phyloP scores from a whole-genome alignment of 2,329 filamentous ascomycete species.

The Pyrenophora teres region DNA sequence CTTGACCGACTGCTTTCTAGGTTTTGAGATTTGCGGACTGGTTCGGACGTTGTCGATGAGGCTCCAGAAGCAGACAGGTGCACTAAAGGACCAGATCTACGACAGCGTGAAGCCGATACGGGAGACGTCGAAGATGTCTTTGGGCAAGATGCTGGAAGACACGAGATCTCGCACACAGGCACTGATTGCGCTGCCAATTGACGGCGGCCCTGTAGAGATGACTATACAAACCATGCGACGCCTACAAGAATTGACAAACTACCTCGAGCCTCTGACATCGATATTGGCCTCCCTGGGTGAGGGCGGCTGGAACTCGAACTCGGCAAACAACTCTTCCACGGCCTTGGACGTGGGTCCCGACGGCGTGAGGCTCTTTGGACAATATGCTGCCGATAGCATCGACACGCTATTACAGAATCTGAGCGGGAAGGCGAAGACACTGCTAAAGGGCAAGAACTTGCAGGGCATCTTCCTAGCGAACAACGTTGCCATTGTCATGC shows the following conservation, averaged over 20 bases:
- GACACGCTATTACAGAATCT: conserved; percentile 77
- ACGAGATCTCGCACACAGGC: conserved; percentile 70
- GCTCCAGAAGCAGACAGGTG: conserved; percentile 80
- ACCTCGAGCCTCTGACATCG: conserved; percentile 81
- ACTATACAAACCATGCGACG: conserved; percentile 85
- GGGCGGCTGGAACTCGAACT: conserved; percentile 73
- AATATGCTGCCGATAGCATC: conserved; percentile 89
- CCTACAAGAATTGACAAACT: conserved; percentile 83
- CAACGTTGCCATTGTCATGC: conserved; percentile 80
- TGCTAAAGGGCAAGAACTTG: conserved; percentile 75
- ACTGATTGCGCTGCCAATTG: conserved; percentile 71
- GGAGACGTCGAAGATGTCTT: conserved; percentile 86
- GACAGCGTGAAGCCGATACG: conserved; percentile 87
- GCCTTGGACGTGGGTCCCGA: conserved; percentile 86
- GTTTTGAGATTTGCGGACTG: conserved; percentile 93
- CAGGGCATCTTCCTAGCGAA: conserved; percentile 92
- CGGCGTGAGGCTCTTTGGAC: conserved; percentile 82
- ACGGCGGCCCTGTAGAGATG: conserved; percentile 77
- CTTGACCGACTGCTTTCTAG: conserved; percentile 88
- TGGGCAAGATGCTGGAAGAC: conserved; percentile 83
- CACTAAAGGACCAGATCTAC: conserved; percentile 80
- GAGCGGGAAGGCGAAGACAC: conserved; percentile 71
- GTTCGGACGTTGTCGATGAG: conserved; percentile 78
- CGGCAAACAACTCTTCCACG: conserved; percentile 63
- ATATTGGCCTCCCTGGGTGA: conserved; percentile 93